Conservation (phyloP, 352 stramenopile genomes). For the Albugo candida region DNA sequence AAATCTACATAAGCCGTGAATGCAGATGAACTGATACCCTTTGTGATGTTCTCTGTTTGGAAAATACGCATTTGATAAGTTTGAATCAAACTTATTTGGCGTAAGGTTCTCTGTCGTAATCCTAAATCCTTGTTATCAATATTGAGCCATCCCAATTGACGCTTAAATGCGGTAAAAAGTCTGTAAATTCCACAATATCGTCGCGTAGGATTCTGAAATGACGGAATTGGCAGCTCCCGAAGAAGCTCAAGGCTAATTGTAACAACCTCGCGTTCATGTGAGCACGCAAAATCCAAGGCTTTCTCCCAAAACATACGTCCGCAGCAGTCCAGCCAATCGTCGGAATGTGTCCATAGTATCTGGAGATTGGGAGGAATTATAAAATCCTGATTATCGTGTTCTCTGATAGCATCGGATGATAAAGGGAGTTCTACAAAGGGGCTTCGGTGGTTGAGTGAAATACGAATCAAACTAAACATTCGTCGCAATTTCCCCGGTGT, state of each 20-base stretch:
- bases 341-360: too few species aligned
- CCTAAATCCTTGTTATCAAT: constrained; percentile 58
- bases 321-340: constrained; percentile 22
- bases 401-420: too few species aligned
- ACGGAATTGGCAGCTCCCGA: constrained; percentile 28
- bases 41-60: background rate
- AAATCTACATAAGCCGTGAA: too few species aligned
- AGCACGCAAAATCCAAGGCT: constrained; percentile 32
- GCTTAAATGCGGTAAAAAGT: constrained; percentile 33
- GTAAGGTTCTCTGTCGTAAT: constrained; percentile 9
- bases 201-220: constrained; percentile 49
- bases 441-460: too few species aligned
- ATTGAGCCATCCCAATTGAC: constrained; percentile 15
- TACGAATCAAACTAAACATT: too few species aligned
- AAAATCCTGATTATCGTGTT: too few species aligned
- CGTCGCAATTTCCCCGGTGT: too few species aligned
- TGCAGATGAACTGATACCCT: background rate
- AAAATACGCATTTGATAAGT: constrained; percentile 5
- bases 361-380: too few species aligned
- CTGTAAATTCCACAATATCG: constrained; percentile 57
- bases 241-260: constrained; percentile 28
- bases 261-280: constrained; percentile 17
- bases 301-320: constrained; percentile 27
- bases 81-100: constrained; percentile 6
- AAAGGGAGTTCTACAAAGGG: too few species aligned